phyloP scores from a whole-genome alignment of 2,329 filamentous ascomycete species.

The Ascochyta viciae-villosae region DNA sequence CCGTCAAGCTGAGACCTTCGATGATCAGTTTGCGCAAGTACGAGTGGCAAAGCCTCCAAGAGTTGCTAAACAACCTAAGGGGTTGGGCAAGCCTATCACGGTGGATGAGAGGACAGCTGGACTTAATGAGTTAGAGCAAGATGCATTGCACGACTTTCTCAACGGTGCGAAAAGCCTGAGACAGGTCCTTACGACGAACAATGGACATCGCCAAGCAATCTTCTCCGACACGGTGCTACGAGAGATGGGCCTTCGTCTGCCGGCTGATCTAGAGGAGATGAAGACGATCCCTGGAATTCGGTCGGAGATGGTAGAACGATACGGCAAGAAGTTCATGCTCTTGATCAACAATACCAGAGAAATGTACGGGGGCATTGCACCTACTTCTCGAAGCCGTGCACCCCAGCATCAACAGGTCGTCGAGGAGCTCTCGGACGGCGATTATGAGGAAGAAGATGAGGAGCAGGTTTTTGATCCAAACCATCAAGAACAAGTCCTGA shows the following conservation, averaged over 20 bases:
- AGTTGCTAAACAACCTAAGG: conserved; percentile 45
- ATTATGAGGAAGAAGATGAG: conserved; percentile 50
- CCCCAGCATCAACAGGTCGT: conserved; percentile 24
- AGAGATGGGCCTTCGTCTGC: conserved; percentile 76
- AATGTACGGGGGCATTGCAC: conserved; percentile 28
- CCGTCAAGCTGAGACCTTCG: conserved; percentile 47
- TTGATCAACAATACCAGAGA: conserved; percentile 56
- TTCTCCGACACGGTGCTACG: conserved; percentile 75
- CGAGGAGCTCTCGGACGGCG: conserved; percentile 45
- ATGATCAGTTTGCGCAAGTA: conserved; percentile 54
- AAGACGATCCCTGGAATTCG: conserved; percentile 68
- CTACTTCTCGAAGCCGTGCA: conserved; percentile 23
- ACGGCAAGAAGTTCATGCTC: conserved; percentile 67
- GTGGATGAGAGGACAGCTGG: conserved; percentile 61
- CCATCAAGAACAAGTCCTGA: conserved; percentile 51
- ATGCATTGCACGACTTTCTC: conserved; percentile 71
- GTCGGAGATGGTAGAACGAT: conserved; percentile 65
- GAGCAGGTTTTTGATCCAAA: conserved; percentile 55
- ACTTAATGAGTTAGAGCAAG: conserved; percentile 66
- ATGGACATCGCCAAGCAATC: conserved; percentile 62
- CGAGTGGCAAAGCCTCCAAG: conserved; percentile 44
- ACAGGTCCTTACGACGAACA: conserved; percentile 67
- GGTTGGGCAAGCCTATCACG: conserved; percentile 65
- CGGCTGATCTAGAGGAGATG: conserved; percentile 68
- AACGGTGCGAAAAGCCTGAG: conserved; percentile 66